Percentiles rank a stretch among this genome's conserved stretches.
phyloP scores from a whole-genome alignment of 768 basidiomycete species.

The Lentinus tigrinus region DNA sequence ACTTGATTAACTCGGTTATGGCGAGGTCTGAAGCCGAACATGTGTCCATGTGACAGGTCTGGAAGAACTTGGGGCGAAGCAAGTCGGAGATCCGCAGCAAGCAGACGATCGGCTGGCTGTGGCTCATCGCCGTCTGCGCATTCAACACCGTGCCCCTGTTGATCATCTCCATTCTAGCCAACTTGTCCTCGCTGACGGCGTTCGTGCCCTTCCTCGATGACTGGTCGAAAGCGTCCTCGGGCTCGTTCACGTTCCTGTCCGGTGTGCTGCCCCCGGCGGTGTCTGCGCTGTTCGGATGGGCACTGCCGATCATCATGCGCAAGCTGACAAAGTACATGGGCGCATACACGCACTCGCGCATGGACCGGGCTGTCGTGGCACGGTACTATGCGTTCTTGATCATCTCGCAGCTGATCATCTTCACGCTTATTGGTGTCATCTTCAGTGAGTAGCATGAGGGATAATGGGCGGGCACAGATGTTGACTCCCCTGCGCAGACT shows the following conservation, averaged over 20 bases:
- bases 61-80: slow-evolving; percentile 84
- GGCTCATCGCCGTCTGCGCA: slow-evolving; percentile 80
- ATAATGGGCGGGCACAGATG: background rate
- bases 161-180: slow-evolving; percentile 87
- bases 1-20: background rate
- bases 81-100: slow-evolving; percentile 66
- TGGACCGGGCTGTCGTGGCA: slow-evolving; percentile 89
- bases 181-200: slow-evolving; percentile 68
- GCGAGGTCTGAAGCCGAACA: too few species aligned
- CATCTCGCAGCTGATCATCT: slow-evolving; percentile 90
- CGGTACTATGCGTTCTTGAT: slow-evolving; percentile 94
- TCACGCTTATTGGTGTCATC: slow-evolving; percentile 87
- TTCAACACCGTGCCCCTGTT: slow-evolving; percentile 93
- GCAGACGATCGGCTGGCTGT: slow-evolving; percentile 71
- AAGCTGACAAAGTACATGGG: slow-evolving; percentile 73
- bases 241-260: slow-evolving; percentile 79
- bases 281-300: slow-evolving; percentile 84
- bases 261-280: slow-evolving; percentile 92
- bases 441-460: slow-evolving; percentile 57
- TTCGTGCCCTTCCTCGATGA: slow-evolving; percentile 74
- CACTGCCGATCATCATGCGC: slow-evolving; percentile 91
- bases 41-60: too few species aligned
- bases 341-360: slow-evolving; percentile 65
- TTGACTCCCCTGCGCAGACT: slow-evolving; percentile 20
- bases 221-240: slow-evolving; percentile 66